Base-by-base conservation (phyloP, 2,329 filamentous ascomycete genomes). In the Monosporascus sp. region DNA sequence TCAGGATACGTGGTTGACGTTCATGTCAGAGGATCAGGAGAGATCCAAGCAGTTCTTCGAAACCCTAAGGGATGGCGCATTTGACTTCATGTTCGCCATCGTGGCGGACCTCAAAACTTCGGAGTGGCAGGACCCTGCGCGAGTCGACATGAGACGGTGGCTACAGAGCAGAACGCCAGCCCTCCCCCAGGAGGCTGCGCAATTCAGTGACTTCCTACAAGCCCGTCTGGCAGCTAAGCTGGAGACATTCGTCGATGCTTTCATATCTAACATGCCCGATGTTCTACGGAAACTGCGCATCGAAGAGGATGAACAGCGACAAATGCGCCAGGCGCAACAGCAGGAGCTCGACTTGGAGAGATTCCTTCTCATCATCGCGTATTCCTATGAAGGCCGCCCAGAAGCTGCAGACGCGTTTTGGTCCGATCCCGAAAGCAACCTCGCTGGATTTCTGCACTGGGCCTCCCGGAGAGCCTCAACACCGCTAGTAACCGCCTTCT, bases 361-460 rank as follows among this genome's bases (percentile, higher is more conserved):
- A 25, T 96, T 99, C 68, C 79, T 99, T 52, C 81, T 97, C 58
- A 86, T 97, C 56, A 93, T 97, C 55, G 88, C 94, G 4, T 96
- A 94, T 65, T 83, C 91, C 5, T 99, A 93, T 65, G 90, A 97
- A 64, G 84, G 87, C 31, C 87, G 91, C 37, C 83, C 88, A 17
- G 90, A 96, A 49, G 88, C 90, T 25, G 90, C 92, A 9, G 84
- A 89, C 64, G 88, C 86, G 46, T 97, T 97, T 61, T 99, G 94
- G 94, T 82, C 82, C 35, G 92, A 97, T 65, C 85, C 88, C 2
- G 94, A 99, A 63, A 91, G 91, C 65, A 96, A 97, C 61, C 76
- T 99, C 35, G 89, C 92, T 57, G 94, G 94, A 0, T 99, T 99
- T 67, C 80, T 99, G 67, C 89, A 96, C 58, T 99, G 94, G 94